Conservation (phyloP, 768 basidiomycete genomes). For the Psilocybe azurescens region DNA sequence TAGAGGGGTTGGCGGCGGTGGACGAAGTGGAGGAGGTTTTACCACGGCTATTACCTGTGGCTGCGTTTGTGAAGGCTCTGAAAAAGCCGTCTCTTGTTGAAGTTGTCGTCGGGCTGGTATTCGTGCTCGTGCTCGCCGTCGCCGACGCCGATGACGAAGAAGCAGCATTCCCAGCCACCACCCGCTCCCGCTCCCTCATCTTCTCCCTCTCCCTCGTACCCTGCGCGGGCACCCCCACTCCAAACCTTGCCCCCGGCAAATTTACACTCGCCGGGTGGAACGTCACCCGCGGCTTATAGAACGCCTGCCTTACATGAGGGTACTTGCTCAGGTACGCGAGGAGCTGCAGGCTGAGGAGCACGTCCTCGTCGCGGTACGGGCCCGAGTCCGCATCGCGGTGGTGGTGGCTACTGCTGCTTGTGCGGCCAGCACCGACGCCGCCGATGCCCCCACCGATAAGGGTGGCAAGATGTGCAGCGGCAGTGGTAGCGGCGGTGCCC, state of each 20-base stretch:
- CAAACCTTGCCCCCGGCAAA: slow-evolving; percentile 35
- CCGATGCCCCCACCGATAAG: too few relatives aligned
- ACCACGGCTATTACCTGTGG: slow-evolving; percentile 29
- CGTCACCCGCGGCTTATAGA: slow-evolving; percentile 86
- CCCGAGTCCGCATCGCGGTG: slow-evolving; percentile 44
- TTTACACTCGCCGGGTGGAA: slow-evolving; percentile 77
- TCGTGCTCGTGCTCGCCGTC: slow-evolving; percentile 2
- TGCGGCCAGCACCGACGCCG: not conserved
- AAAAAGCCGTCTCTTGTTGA: slow-evolving; percentile 41
- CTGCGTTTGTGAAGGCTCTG: slow-evolving; percentile 46
- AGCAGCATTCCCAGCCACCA: slow-evolving; percentile 19
- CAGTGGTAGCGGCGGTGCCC: slow-evolving; percentile 5
- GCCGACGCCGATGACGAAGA: slow-evolving; percentile 3
- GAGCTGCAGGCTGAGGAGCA: slow-evolving; percentile 87
- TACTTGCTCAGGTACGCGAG: slow-evolving; percentile 98
- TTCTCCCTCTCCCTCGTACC: slow-evolving; percentile 19
- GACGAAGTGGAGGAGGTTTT: slow-evolving; percentile 9
- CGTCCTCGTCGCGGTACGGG: slow-evolving; percentile 93
- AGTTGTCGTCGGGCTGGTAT: slow-evolving; percentile 3
- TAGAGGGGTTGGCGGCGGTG: slow-evolving; percentile 8
- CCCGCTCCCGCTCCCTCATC: slow-evolving; percentile 38
- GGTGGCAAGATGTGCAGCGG: too few relatives aligned
- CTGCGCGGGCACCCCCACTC: slow-evolving; percentile 22
- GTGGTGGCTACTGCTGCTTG: slow-evolving; percentile 2
- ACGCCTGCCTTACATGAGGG: slow-evolving; percentile 94